phyloP scores from a whole-genome alignment of 228 moss, liverwort and hornwort species.

The Sphagnum fallax region DNA sequence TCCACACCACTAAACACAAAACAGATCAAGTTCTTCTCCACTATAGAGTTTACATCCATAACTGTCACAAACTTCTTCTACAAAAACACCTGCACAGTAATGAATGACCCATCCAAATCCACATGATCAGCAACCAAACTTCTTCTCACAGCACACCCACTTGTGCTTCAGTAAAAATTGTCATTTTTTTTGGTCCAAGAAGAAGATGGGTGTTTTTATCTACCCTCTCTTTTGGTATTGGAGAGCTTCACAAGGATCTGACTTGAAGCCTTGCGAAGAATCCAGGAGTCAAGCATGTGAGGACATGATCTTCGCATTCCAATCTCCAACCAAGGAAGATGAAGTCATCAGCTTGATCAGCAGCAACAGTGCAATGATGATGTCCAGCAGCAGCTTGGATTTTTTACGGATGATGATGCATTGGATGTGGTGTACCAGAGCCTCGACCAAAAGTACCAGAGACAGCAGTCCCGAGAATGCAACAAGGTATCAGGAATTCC shows the following conservation, averaged over 20 bases:
- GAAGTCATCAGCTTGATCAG: conserved; percentile 7
- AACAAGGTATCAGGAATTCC: no score
- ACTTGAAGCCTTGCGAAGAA: conserved; percentile 57
- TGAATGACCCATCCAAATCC: not conserved
- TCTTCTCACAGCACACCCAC: not conserved
- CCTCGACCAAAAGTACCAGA: no score
- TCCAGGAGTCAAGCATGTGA: conserved; percentile 60
- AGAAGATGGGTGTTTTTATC: not conserved
- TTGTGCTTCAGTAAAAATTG: no score
- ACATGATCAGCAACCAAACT: not conserved
- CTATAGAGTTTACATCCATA: no score
- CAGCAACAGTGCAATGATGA: conserved; percentile 11
- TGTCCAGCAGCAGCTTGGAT: not conserved
- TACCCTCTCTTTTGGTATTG: no score
- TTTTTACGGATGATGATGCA: conserved; percentile 22
- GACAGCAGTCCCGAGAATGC: no score
- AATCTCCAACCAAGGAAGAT: conserved; percentile 33
- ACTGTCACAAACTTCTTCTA: no score
- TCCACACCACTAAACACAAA: no score
- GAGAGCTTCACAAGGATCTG: not conserved
- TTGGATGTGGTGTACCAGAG: conserved; percentile 1
- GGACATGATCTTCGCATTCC: conserved; percentile 51
- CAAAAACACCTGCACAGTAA: no score
- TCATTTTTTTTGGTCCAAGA: not conserved
- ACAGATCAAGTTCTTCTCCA: no score